A percentile compares a stretch with the other conserved stretches of the same genome.
These are phyloP conservation scores for Cinnamomum chago DNA, from an alignment of 164 flowering plant genomes.

Conservation along the genomic window DNA sequence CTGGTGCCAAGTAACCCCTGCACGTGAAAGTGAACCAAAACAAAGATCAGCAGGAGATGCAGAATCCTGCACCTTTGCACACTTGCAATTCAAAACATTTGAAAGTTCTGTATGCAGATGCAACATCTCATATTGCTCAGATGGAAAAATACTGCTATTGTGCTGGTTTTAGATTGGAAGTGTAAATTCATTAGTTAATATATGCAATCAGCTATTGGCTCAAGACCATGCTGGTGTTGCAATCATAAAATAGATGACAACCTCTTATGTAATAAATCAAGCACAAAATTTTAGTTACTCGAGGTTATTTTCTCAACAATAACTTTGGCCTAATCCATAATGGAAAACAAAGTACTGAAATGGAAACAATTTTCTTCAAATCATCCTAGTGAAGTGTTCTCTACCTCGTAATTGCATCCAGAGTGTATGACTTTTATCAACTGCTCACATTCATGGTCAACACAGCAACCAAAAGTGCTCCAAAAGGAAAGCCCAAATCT, in stretches of 20 bases:
- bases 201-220: not conserved
- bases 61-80: not conserved
- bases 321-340: not conserved
- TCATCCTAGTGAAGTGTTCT: not conserved
- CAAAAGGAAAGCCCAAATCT: not conserved
- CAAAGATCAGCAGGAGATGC: not conserved
- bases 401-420: not conserved
- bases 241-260: not conserved
- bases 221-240: not conserved
- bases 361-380: not conserved
- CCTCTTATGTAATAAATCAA: not conserved
- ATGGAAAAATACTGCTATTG: not conserved
- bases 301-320: not conserved
- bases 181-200: not conserved
- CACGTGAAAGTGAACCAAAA: constrained; percentile 3
- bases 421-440: too few species aligned
- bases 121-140: not conserved
- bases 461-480: not conserved
- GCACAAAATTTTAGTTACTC: not conserved
- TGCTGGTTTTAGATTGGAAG: not conserved
- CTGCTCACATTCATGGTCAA: not conserved
- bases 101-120: constrained; percentile 2
- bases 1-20: constrained; percentile 93
- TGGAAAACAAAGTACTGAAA: not conserved
- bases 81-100: not conserved